These are phyloP conservation scores for Solanum gracilifrons DNA, from an alignment of 257 asterid species.

Conservation along the genomic window DNA sequence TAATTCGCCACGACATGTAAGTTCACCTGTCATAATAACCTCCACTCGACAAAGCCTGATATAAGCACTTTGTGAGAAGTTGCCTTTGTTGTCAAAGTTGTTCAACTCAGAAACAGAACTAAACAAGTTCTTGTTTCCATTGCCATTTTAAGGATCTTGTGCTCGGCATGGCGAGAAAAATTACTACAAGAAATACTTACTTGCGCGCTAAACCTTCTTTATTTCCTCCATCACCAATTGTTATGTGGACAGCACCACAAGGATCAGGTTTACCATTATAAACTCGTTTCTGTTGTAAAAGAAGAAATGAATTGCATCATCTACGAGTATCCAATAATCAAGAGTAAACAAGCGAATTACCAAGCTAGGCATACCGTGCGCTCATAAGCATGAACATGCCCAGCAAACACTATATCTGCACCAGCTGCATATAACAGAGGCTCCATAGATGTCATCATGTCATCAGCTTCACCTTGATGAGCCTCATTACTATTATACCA, in stretches of 20 bases:
- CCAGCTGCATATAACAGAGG: conserved; percentile 66
- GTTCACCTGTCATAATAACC: background rate
- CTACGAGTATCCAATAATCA: background rate
- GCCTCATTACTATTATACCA: conserved; percentile 89
- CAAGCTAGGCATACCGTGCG: conserved; percentile 51
- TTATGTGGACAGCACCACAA: conserved; percentile 80
- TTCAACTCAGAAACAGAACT: background rate
- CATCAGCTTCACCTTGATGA: conserved; percentile 85
- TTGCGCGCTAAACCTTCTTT: conserved; percentile 71
- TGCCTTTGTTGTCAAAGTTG: background rate
- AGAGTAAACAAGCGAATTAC: background rate
- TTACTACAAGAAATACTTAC: conserved; percentile 31
- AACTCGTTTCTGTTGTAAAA: conserved; percentile 47
- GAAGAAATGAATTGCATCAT: background rate
- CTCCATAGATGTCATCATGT: conserved; percentile 78
- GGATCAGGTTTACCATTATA: conserved; percentile 43
- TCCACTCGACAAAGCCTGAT: background rate
- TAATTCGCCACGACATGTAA: background rate
- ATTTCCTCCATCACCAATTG: conserved; percentile 96
- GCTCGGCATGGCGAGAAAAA: background rate
- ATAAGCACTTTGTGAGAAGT: background rate
- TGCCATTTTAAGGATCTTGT: background rate
- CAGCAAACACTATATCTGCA: conserved; percentile 57
- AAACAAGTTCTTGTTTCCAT: background rate
- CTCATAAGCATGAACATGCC: conserved; percentile 97